These are phyloP conservation scores for Colletotrichum salicis DNA, from an alignment of 2,329 filamentous ascomycete genomes.

Conservation along the genomic window DNA sequence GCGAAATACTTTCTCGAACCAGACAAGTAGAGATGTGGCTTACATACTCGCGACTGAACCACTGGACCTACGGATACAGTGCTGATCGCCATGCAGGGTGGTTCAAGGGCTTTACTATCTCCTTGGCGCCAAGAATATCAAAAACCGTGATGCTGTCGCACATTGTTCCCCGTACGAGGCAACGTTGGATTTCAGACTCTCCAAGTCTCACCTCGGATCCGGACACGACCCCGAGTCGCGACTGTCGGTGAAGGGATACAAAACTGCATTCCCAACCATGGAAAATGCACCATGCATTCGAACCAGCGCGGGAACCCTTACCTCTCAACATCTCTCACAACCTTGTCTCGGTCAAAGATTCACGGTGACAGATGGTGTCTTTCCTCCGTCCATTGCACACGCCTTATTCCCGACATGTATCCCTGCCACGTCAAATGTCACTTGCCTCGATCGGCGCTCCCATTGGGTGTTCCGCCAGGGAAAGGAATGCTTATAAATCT, in stretches of 20 bases:
- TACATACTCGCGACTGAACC: not conserved
- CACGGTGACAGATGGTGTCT: not conserved
- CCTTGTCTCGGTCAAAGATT: not conserved
- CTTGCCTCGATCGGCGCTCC: not conserved
- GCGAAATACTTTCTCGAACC: not conserved
- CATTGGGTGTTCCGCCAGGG: not conserved
- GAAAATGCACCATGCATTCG: not conserved
- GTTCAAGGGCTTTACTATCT: not conserved
- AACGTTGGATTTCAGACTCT: conserved; percentile 15
- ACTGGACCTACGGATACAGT: not conserved
- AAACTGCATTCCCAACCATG: not conserved
- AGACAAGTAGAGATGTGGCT: not conserved
- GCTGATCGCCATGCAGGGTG: not conserved
- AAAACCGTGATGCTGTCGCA: not conserved
- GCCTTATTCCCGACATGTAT: not conserved
- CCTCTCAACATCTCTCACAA: not conserved
- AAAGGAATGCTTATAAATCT: not conserved
- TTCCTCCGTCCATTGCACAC: not conserved
- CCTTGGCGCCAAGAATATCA: not conserved
- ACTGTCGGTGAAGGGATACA: not conserved
- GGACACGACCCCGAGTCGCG: not conserved
- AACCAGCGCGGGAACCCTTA: not conserved
- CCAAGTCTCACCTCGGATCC: conserved; percentile 22
- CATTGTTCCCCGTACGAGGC: not conserved
- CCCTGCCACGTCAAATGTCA: not conserved